Percentiles rank a stretch among this genome's conserved stretches.
These are phyloP conservation scores for Sporothrix protearum DNA, from an alignment of 2,329 filamentous ascomycete genomes.

Conservation along the genomic window DNA sequence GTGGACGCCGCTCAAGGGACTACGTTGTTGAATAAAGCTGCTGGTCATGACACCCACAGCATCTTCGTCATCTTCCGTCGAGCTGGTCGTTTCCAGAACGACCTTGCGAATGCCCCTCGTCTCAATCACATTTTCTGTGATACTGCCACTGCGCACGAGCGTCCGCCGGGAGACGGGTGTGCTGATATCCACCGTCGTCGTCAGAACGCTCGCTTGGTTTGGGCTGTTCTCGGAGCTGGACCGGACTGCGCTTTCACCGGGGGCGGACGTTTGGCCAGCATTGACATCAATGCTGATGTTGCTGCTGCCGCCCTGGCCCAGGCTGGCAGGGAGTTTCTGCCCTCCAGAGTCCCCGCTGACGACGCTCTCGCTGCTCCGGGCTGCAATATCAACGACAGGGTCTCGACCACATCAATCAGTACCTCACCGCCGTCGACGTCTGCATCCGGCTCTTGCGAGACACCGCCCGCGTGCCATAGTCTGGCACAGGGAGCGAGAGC, in stretches of 20 bases:
- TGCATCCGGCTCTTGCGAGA: not conserved
- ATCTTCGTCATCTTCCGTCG: conserved; percentile 38
- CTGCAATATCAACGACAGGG: not conserved
- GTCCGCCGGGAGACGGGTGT: conserved; percentile 31
- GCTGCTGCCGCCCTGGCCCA: not conserved
- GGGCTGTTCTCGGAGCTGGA: conserved; percentile 27
- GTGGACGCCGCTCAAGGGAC: conserved; percentile 12
- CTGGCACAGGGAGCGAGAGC: not conserved
- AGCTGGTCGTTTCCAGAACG: conserved; percentile 50
- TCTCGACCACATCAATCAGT: not conserved
- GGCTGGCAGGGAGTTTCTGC: not conserved
- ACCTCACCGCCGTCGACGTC: not conserved
- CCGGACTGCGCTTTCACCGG: not conserved
- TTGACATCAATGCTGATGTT: not conserved
- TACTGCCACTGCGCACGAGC: conserved; percentile 66
- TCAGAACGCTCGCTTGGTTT: conserved; percentile 19
- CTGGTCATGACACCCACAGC: conserved; percentile 4
- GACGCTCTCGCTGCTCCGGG: not conserved
- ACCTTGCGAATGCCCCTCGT: conserved; percentile 71
- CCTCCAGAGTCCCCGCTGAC: not conserved
- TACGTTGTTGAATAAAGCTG: not conserved
- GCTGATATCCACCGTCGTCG: conserved; percentile 24
- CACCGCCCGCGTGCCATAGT: not conserved
- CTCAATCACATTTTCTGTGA: conserved; percentile 75
- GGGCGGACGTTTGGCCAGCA: not conserved